phyloP scores from a whole-genome alignment of 2,329 filamentous ascomycete genomes.

The Penicillium sp. region DNA sequence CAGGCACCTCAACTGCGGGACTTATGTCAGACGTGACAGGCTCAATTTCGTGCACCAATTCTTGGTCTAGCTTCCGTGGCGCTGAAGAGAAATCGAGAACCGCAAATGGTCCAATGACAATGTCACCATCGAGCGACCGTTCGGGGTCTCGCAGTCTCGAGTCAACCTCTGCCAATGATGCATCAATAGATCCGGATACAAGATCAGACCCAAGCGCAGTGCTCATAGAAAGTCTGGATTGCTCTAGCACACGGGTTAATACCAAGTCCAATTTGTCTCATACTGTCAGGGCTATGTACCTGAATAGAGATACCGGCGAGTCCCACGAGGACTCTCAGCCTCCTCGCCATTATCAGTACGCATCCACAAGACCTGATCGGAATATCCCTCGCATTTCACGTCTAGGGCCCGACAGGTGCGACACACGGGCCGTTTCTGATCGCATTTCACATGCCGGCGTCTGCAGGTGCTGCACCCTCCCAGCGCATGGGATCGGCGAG shows the following conservation, averaged over 20 bases:
- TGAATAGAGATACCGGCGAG: constrained; percentile 32
- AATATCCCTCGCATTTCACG: constrained; percentile 31
- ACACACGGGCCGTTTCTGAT: constrained; percentile 34
- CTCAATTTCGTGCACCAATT: not conserved
- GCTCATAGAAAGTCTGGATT: constrained; percentile 33
- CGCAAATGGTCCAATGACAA: constrained; percentile 31
- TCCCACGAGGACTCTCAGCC: constrained; percentile 15
- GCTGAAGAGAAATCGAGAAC: constrained; percentile 26
- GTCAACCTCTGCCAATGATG: constrained; percentile 33
- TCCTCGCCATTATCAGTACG: constrained; percentile 10
- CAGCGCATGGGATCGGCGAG: constrained; percentile 31
- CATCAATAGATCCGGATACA: constrained; percentile 31
- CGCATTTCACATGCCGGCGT: constrained; percentile 37
- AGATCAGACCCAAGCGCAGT: constrained; percentile 25
- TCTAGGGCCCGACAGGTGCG: constrained; percentile 29
- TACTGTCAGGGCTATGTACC: constrained; percentile 16
- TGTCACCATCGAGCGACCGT: constrained; percentile 13
- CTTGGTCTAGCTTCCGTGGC: not conserved
- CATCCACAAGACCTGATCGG: constrained; percentile 32
- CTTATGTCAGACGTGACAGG: not conserved
- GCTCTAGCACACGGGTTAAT: constrained; percentile 18
- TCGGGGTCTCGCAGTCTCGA: constrained; percentile 23
- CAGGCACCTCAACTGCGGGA: not conserved
- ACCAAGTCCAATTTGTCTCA: not conserved
- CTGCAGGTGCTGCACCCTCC: constrained; percentile 37